Base-by-base conservation (phyloP, 1,139 yeast genomes). In the Zygosaccharomyces sapae region DNA sequence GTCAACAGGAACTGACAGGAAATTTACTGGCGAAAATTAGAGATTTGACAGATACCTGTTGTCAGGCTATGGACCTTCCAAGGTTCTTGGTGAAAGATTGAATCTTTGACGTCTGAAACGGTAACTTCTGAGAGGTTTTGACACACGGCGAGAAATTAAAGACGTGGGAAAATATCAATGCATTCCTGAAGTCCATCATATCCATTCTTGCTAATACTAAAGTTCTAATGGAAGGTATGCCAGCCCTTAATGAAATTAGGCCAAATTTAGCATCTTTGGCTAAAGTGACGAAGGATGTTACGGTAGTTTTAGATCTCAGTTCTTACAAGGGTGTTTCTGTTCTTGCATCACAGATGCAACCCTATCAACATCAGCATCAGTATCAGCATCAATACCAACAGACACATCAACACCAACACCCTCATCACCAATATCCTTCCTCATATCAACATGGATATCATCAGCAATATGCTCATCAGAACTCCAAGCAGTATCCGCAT, bases 121-220 rank as follows among this genome's bases (percentile, higher is more conserved):
- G 68, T 76, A 30, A 35, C 33, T 33, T 46, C 57, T 10, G 73
- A 74, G 30, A 74, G 73, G 38, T 71, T 71, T 54, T 66, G 12
- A 73, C 80, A 0, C 74, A 77, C n/a, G 68, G 64, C n/a, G 83
- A 85, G 31, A 80, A 85, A 52, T 74, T 78, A 50, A 73, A 74
- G 55, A 82, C 92, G 51, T 90, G 95, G 81, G 97, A 90, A 56
- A 94, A 86, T 58, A 84, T 89, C 36, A 89, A 87, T 65, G 71
- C 80, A 46, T 88, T 90, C 58, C 72, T 90, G 56, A 89, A 88
- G 60, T 83, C 95, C 0, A 84, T 88, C 49, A 84, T 89, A 52
- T 85, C 82, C 42, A 86, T 92, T 35, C 73, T 90, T 54, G 92
- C 92, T 1, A 79, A 88, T 1, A 89, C 94, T 0, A 89, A 88